These are phyloP conservation scores for Penicillium sp. DNA, from an alignment of 2,329 filamentous ascomycete species.

Conservation along the genomic window DNA sequence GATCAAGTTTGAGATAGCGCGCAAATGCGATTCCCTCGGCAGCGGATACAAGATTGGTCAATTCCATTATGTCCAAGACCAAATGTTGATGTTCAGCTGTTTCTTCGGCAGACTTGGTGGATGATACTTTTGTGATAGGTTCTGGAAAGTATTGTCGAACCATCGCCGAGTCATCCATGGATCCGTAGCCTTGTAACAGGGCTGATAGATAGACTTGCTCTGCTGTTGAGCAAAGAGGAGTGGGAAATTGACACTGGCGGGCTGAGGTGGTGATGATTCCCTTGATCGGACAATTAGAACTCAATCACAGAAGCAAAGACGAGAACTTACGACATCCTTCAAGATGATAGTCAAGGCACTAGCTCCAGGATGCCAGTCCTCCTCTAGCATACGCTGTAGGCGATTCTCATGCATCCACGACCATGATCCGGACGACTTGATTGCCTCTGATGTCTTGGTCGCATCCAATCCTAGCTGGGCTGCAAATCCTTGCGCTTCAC, in stretches of 20 bases:
- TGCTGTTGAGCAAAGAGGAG: constrained; percentile 56
- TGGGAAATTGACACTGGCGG: constrained; percentile 52
- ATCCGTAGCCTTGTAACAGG: constrained; percentile 52
- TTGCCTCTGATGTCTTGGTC: constrained; percentile 37
- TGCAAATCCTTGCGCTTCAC: constrained; percentile 58
- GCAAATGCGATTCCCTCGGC: constrained; percentile 48
- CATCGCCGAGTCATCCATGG: constrained; percentile 52
- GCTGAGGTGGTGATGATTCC: constrained; percentile 64
- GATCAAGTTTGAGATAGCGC: constrained; percentile 42
- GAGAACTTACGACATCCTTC: constrained; percentile 47
- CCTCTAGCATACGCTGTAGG: constrained; percentile 50
- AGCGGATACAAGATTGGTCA: constrained; percentile 47
- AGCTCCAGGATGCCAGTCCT: constrained; percentile 50
- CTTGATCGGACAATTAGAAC: constrained; percentile 1
- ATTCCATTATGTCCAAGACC: constrained; percentile 41
- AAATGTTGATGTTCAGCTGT: constrained; percentile 36
- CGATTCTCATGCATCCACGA: constrained; percentile 61
- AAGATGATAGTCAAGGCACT: constrained; percentile 57
- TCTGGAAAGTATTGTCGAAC: constrained; percentile 49
- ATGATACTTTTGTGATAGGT: constrained; percentile 38
- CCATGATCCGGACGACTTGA: constrained; percentile 48
- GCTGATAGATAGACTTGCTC: constrained; percentile 61
- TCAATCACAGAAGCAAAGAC: background rate
- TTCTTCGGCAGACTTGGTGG: constrained; percentile 30
- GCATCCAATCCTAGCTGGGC: constrained; percentile 51